Evolutionary conservation across 2,329 filamentous ascomycete species (phyloP), one percentile per base, ranked within the genome.

Genomic region (Monilinia aucupariae): DNA sequence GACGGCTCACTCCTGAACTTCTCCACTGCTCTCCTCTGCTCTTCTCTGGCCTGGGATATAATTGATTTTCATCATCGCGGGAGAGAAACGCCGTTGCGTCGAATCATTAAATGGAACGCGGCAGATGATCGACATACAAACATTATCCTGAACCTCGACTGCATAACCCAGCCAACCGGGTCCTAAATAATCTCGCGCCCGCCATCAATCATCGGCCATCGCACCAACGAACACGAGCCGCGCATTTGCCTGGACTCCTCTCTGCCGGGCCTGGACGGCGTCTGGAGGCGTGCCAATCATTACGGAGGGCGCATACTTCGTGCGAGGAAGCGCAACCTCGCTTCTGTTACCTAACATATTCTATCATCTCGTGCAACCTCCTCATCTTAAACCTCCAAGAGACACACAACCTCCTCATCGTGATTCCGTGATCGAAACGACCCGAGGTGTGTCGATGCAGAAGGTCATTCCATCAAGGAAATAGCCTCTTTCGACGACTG

Each of bases 401-500:
- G 59, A 48, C 54, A n/a, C 8, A 58, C 34, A 63, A 50, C 60
- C 37, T 45, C 59, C 59, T 51, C 61, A 55, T 34, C 45, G 54
- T n/a, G n/a, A n/a, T 59, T 53, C 5, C 27, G 47, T 39, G 9
- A 50, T 17, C 58, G 43, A 34, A 41, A 4, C 59, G 22, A 56
- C 54, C 22, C 47, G 34, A 45, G 32, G 51, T 65, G 70, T 72
- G 68, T 72, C 71, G 71, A 76, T 76, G 74, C 73, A 70, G 69
- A 74, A 75, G 71, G 64, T 70, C 64, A 67, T 74, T 55, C 73
- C 72, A 52, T 65, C 71, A 52, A 73, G 54, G 59, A 68, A 74
- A 37, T 73, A 73, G 62, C 72, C 73, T 61, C 74, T 75, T 65
- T 66, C 74, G 63, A 70, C 64, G 66, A 71, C 74, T 73, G 76